Percentiles rank a stretch among this genome's conserved stretches.
Conservation (phyloP, 768 basidiomycete genomes). For the Tricholoma bakamatsutake region DNA sequence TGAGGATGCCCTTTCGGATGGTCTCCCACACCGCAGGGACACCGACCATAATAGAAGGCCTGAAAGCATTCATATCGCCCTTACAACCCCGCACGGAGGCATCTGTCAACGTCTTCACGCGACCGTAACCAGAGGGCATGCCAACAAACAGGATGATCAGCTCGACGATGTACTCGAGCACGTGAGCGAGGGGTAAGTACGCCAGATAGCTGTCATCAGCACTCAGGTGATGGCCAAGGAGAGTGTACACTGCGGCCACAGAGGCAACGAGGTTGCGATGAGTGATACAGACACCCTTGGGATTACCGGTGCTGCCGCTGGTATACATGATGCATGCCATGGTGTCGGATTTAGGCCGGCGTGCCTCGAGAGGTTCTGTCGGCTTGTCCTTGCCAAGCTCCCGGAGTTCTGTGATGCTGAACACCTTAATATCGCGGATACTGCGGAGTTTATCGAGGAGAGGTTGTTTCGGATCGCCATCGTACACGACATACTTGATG, state of each 20-base stretch:
- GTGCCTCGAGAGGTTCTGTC: conserved; percentile 41
- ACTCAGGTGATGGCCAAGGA: conserved; percentile 63
- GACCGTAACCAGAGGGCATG: conserved; percentile 82
- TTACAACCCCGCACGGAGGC: conserved; percentile 80
- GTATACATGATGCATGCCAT: conserved; percentile 67
- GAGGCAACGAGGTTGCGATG: conserved; percentile 85
- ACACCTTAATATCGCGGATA: conserved; percentile 54
- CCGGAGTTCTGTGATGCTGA: conserved; percentile 68
- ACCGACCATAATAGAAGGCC: conserved; percentile 87
- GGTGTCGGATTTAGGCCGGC: conserved; percentile 36
- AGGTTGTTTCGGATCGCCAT: conserved; percentile 54
- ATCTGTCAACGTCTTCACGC: conserved; percentile 94
- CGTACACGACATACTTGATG: conserved; percentile 79
- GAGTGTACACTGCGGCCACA: conserved; percentile 70
- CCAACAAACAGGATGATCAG: conserved; percentile 68
- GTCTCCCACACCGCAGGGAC: conserved; percentile 97
- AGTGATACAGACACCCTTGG: conserved; percentile 90
- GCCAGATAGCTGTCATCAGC: conserved; percentile 73
- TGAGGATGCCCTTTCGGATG: conserved; percentile 90
- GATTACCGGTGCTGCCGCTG: conserved; percentile 83
- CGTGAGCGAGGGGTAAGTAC: conserved; percentile 91
- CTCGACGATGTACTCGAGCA: conserved; percentile 95
- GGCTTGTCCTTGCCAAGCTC: conserved; percentile 55
- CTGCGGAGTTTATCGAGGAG: conserved; percentile 55
- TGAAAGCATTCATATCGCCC: conserved; percentile 81